Conservation (phyloP, 345 rosid genomes). For the Corchorus olitorius region DNA sequence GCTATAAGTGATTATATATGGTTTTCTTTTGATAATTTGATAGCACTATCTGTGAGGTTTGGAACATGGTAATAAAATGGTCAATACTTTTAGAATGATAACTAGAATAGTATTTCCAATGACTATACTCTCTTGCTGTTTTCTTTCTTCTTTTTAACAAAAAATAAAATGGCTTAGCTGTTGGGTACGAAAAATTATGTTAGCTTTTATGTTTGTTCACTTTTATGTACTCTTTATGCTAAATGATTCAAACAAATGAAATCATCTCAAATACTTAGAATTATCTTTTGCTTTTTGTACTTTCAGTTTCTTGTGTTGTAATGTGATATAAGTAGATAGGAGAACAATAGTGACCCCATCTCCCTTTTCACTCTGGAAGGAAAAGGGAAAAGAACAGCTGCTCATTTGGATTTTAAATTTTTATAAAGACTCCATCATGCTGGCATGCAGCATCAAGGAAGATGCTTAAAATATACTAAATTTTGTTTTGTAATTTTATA, state of each 20-base stretch:
- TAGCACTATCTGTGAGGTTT: not conserved
- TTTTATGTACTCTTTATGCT: not conserved
- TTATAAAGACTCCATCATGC: not conserved
- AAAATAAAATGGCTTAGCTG: no score
- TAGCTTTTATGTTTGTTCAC: not conserved
- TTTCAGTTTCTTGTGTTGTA: not conserved
- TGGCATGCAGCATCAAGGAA: no score
- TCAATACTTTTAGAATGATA: not conserved
- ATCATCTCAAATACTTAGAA: not conserved
- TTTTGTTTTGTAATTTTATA: no score
- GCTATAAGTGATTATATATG: not conserved
- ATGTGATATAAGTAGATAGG: not conserved
- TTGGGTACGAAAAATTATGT: not conserved
- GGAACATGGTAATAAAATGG: not conserved
- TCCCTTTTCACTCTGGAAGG: not conserved
- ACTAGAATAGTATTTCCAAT: not conserved
- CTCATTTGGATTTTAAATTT: not conserved
- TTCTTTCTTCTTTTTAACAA: no score
- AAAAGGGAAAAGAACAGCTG: not conserved
- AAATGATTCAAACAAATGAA: not conserved
- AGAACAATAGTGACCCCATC: not conserved
- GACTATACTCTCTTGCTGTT: no score
- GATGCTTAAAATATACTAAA: no score
- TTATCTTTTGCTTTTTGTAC: not conserved
- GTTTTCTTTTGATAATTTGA: not conserved